phyloP scores from a whole-genome alignment of 306 rosid species.

The Quercus mongolica region DNA sequence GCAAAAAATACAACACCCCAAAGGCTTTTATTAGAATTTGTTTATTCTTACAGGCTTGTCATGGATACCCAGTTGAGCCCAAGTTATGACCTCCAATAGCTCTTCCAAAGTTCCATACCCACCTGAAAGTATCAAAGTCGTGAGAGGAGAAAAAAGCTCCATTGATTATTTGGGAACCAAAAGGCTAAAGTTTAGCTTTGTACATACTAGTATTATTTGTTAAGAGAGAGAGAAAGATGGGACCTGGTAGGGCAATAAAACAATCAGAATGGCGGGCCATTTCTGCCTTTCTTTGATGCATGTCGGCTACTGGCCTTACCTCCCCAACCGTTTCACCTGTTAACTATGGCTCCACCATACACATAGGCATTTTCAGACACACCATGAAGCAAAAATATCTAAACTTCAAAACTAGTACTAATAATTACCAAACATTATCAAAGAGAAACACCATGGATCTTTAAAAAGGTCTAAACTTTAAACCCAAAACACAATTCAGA shows the following conservation, averaged over 20 bases:
- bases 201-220: neutral
- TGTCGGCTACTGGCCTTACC: slow-evolving; percentile 50
- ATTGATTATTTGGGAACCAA: neutral
- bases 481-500: neutral
- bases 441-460: neutral
- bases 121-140: slow-evolving; percentile 26
- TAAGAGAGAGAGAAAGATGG: slow-evolving; percentile 5
- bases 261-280: slow-evolving; percentile 71
- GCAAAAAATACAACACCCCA: neutral
- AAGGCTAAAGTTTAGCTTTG: neutral
- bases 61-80: slow-evolving; percentile 67
- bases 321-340: slow-evolving; percentile 64
- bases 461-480: neutral
- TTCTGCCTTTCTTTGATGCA: slow-evolving; percentile 70
- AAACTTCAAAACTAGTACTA: neutral
- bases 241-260: slow-evolving; percentile 63
- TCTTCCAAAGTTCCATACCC: slow-evolving; percentile 62
- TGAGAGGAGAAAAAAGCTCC: neutral
- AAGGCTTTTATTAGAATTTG: neutral
- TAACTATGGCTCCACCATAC: slow-evolving; percentile 32
- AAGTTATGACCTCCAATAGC: slow-evolving; percentile 54
- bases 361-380: neutral
- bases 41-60: slow-evolving; percentile 50
- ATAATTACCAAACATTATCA: neutral
- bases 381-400: neutral